These are phyloP conservation scores for Aquilaria sinensis DNA, from an alignment of 345 rosid genomes.

Conservation along the genomic window DNA sequence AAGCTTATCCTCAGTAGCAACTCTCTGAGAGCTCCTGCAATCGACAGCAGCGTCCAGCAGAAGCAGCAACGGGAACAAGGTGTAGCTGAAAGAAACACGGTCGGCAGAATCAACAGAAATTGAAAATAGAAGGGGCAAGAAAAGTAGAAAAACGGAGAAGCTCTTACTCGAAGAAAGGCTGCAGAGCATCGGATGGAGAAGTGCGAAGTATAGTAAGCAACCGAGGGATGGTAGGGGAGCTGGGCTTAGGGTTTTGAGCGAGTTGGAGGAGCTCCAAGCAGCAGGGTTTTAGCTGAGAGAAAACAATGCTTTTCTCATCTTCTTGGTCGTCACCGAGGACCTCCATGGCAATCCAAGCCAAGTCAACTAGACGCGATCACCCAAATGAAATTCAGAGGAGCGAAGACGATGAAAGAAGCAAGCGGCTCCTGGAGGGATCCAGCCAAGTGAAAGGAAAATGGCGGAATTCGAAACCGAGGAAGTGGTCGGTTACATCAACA, in stretches of 20 bases:
- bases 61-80: constrained; percentile 75
- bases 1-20: constrained; percentile 13
- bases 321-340: constrained; percentile 21
- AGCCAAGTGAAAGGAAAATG: too few relatives aligned
- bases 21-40: constrained; percentile 36
- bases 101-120: background rate
- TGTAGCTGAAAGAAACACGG: constrained; percentile 48
- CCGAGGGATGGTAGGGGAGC: constrained; percentile 35
- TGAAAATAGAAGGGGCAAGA: background rate
- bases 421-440: too few relatives aligned
- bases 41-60: constrained; percentile 66
- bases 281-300: constrained; percentile 43
- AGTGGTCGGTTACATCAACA: too few relatives aligned
- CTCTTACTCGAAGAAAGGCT: constrained; percentile 74
- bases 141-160: background rate
- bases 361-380: too few relatives aligned
- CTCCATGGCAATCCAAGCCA: background rate
- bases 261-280: constrained; percentile 66
- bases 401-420: too few relatives aligned
- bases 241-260: constrained; percentile 46
- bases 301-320: constrained; percentile 26
- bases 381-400: too few relatives aligned
- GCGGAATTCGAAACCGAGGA: too few relatives aligned
- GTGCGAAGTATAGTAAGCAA: constrained; percentile 48
- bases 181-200: constrained; percentile 45